These are phyloP conservation scores for Diplosphaera chodatii DNA, from an alignment of 139 green algal species.

Conservation along the genomic window DNA sequence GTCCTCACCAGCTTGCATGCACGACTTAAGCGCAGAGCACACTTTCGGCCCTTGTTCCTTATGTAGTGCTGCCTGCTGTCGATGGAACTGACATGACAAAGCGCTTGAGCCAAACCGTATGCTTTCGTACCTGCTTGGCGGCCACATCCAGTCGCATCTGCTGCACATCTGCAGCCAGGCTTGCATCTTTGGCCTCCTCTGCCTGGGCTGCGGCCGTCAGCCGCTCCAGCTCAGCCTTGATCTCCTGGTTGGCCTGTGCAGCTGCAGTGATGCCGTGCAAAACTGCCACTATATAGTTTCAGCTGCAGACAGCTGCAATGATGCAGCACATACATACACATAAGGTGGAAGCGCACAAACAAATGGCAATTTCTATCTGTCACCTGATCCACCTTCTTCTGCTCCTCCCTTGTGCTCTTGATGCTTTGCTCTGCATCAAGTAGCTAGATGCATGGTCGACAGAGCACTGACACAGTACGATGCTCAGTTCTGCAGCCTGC, in stretches of 20 bases:
- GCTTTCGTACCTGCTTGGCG: constrained; percentile 16
- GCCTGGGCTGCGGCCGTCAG: not conserved
- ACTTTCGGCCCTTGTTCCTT: no score
- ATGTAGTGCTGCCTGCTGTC: not conserved
- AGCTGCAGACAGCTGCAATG: no score
- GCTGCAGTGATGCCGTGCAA: no score
- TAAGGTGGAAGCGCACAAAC: no score
- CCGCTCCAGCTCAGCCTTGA: not conserved
- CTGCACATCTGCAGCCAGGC: constrained; percentile 5
- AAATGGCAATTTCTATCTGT: not conserved
- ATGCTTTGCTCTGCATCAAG: not conserved
- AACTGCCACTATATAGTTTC: no score
- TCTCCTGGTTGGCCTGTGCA: not conserved
- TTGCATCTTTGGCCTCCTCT: not conserved
- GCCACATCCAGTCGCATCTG: constrained; percentile 7
- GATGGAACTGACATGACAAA: no score
- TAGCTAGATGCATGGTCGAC: not conserved
- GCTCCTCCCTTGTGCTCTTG: not conserved
- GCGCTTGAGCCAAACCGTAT: no score
- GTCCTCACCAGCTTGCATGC: no score
- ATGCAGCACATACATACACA: no score
- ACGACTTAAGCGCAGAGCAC: no score
- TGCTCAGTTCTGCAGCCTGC: no score
- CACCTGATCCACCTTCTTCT: not conserved
- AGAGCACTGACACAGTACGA: no score